Evolutionary conservation across 805 yeast genomes (phyloP).

Genomic region (Pichia phayaonensis): DNA sequence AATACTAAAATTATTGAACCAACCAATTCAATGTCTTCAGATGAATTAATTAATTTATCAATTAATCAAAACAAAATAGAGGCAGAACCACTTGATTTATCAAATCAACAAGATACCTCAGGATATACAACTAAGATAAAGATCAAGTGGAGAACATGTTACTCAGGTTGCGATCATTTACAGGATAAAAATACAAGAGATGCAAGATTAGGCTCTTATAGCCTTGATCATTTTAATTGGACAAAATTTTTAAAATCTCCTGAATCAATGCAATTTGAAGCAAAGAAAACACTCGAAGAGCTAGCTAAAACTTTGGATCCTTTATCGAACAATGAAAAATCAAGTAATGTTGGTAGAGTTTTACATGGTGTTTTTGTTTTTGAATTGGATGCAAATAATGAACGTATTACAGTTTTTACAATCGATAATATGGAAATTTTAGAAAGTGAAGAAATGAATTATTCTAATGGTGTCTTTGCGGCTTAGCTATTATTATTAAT

Average conservation of each 20-base stretch:
- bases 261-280: constrained; percentile 10
- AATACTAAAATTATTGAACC: constrained; percentile 30
- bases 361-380: constrained; percentile 54
- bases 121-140: constrained; percentile 41
- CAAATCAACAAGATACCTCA: constrained; percentile 20
- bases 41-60: constrained; percentile 23
- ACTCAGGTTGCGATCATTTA: constrained; percentile 44
- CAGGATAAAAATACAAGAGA: constrained; percentile 18
- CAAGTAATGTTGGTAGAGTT: constrained; percentile 29
- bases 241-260: constrained; percentile 14
- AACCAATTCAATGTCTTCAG: constrained; percentile 16
- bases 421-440: constrained; percentile 58
- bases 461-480: constrained; percentile 8
- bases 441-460: constrained; percentile 32
- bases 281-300: constrained; percentile 10
- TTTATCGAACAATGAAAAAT: not conserved
- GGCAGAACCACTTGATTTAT: not conserved
- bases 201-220: constrained; percentile 23
- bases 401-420: constrained; percentile 51
- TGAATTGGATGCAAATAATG: constrained; percentile 52
- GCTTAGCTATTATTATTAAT: not conserved
- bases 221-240: constrained; percentile 17
- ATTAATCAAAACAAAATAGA: constrained; percentile 19
- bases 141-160: constrained; percentile 52
- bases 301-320: constrained; percentile 8